Evolutionary conservation across 345 rosid species (phyloP).

Genomic region (Pugionium cornutum): DNA sequence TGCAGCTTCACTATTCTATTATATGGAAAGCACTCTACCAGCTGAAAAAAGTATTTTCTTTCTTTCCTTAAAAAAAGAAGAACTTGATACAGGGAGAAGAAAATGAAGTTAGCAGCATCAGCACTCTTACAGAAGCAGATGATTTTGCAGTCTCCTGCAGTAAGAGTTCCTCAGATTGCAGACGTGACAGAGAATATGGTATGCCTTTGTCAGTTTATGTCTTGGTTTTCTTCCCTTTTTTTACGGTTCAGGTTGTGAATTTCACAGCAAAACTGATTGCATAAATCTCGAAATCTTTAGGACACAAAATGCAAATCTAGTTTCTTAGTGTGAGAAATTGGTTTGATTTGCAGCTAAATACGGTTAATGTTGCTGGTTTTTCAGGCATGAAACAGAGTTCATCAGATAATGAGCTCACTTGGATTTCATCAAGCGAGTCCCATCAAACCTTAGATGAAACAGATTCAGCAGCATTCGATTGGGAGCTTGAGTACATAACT

Average conservation of each 20-base stretch:
- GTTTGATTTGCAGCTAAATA: conserved; percentile 10
- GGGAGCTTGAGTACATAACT: conserved; percentile 72
- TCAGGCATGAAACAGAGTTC: conserved; percentile 37
- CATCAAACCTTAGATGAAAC: conserved; percentile 40
- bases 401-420: conserved; percentile 52
- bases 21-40: not conserved
- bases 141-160: conserved; percentile 41
- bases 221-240: not conserved
- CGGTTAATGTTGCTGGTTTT: conserved; percentile 15
- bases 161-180: conserved; percentile 44
- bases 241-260: conserved; percentile 4
- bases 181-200: conserved; percentile 33
- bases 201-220: conserved; percentile 1
- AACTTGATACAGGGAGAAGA: conserved; percentile 40
- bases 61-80: conserved; percentile 13
- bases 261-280: conserved; percentile 1
- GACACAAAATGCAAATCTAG: not conserved
- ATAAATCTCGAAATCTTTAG: conserved; percentile 13
- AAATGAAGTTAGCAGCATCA: conserved; percentile 49
- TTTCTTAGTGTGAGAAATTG: conserved; percentile 1
- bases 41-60: conserved; percentile 9
- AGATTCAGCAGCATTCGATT: conserved; percentile 36
- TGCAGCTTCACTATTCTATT: conserved; percentile 5
- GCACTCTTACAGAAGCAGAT: conserved; percentile 41
- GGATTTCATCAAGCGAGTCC: conserved; percentile 63